Evolutionary conservation across 2,329 filamentous ascomycete species (phyloP), one percentile per base, ranked within the genome.

Genomic region (Epichloe aotearoae): DNA sequence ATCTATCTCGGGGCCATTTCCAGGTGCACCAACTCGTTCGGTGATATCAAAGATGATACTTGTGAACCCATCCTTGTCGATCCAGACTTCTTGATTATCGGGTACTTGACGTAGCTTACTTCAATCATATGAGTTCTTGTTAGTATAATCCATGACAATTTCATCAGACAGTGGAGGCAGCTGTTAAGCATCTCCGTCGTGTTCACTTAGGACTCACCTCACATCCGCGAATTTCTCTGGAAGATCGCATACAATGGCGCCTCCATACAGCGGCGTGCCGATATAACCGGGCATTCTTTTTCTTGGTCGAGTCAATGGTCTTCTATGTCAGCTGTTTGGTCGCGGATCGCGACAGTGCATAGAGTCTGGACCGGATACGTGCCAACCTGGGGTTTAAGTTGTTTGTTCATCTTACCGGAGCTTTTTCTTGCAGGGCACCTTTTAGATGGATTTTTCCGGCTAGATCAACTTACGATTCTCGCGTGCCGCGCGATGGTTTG

Each of bases 11-110:
- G 80, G 72, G 2, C 72, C 68, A 41, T 68, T 71, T 33, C 74
- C 73, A 4, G 77, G 61, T 14, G 67, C 64, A 53, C 79, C 77
- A 20, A 95, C 83, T 51, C 86, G 84, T 71, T 96, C 84, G 50
- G 86, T 85, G 61, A 97, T 88, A 61, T 97, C 91, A 66, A 96
- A 78, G 59, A 95, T 90, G 64, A 95, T 82, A 68, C 80, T 89
- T 3, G 87, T 88, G 66, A 90, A 90, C 47, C 88, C 89, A 55
- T 85, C 77, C 56, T 79, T 76, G 64, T 94, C 88, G 61, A 96
- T 83, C 71, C 83, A 95, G 58, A 96, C 85, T 73, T 96, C 91
- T 71, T 97, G 90, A 66, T 94, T 86, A 64, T 91, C 84, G 47
- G 86, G 86, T 5, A 90, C 81, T 68, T 88, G 78, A 56, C 86